These are phyloP conservation scores for Cutaneotrichosporon cutaneum DNA, from an alignment of 1,284 basidiomycete genomes.

Conservation along the genomic window DNA sequence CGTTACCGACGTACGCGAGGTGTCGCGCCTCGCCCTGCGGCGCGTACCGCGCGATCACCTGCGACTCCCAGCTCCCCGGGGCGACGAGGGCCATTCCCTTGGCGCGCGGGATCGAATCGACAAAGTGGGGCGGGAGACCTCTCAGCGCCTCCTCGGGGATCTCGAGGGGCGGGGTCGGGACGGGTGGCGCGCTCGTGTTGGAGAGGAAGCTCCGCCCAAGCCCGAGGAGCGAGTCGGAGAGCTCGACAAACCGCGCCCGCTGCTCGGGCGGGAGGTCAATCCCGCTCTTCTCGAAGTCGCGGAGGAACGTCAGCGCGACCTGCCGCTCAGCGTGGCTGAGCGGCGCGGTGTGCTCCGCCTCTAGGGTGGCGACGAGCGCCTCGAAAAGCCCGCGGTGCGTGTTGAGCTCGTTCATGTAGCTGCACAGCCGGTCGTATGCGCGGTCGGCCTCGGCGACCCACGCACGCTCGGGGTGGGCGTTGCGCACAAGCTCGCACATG, in stretches of 20 bases:
- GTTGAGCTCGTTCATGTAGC: slow-evolving; percentile 97
- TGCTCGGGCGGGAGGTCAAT: slow-evolving; percentile 80
- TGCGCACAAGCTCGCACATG: slow-evolving; percentile 87
- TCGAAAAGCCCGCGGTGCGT: slow-evolving; percentile 90
- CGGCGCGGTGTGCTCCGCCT: slow-evolving; percentile 39
- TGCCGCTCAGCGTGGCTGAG: slow-evolving; percentile 56
- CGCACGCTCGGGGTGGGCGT: slow-evolving; percentile 79
- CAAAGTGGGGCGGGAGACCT: slow-evolving; percentile 47
- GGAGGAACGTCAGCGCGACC: slow-evolving; percentile 89
- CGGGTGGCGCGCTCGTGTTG: slow-evolving; percentile 56
- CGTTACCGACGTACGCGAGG: slow-evolving; percentile 72
- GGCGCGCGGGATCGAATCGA: slow-evolving; percentile 60
- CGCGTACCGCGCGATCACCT: slow-evolving; percentile 86
- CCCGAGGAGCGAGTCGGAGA: slow-evolving; percentile 88
- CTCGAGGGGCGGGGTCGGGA: slow-evolving; percentile 34
- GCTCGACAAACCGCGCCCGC: slow-evolving; percentile 76
- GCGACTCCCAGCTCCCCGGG: slow-evolving; percentile 81
- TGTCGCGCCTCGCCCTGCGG: slow-evolving; percentile 76
- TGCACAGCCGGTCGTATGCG: slow-evolving; percentile 87
- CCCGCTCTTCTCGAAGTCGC: slow-evolving; percentile 96
- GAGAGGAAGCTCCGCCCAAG: slow-evolving; percentile 81
- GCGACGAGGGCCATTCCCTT: slow-evolving; percentile 63
- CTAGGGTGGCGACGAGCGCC: slow-evolving; percentile 52
- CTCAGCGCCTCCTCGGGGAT: slow-evolving; percentile 47
- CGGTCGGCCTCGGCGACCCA: slow-evolving; percentile 84